Base-by-base conservation (phyloP, 805 yeast species). In the Saturnispora diversa region DNA sequence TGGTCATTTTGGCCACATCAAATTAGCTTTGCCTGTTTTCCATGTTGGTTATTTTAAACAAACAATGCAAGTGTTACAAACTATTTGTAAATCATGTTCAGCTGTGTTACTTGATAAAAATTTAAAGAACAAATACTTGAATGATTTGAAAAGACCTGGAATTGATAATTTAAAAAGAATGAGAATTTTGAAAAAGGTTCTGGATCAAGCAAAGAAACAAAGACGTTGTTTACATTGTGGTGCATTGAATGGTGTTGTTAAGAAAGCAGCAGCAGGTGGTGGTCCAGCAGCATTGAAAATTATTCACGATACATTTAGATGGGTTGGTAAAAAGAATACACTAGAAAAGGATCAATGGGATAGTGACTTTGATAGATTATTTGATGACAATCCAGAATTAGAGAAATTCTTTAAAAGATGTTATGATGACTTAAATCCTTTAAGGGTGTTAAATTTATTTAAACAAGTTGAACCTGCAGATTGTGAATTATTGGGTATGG, bases 21-120 rank as follows among this genome's bases (percentile, higher is more conserved):
- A 85, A 53, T 70, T 92, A 39, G 95, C 97, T 0, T 67, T 92
- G 33, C 99, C 99, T 1, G 97, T 88, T 11, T 92, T 90, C 65
- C 98, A 92, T 56, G 92, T 92, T 35, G 99, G 99, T 15, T 92
- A 88, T 60, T 92, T 92, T 71, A 90, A 90, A 59, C 80, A 88
- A 31, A 83, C 86, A 17, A 83, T 92, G 49, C 82, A 78, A 55
- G 87, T 92, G 30, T 64, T 92, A 41, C 98, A 92, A 60, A 76
- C 84, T 40, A 78, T 92, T 46, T 92, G 99, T 68, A 92, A 92
- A 59, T 75, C 72, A 47, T 92, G 99, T 64, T 83, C 94, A 1
- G 66, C 79, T 8, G 62, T 92, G 19, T 64, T 92, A 47, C 65
- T 92, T 31, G 84, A 80, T 49, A 95, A 84, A 50, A 70, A 66